Evolutionary conservation across 768 basidiomycete species (phyloP).

Genomic region (Mycena olivaceomarginata): DNA sequence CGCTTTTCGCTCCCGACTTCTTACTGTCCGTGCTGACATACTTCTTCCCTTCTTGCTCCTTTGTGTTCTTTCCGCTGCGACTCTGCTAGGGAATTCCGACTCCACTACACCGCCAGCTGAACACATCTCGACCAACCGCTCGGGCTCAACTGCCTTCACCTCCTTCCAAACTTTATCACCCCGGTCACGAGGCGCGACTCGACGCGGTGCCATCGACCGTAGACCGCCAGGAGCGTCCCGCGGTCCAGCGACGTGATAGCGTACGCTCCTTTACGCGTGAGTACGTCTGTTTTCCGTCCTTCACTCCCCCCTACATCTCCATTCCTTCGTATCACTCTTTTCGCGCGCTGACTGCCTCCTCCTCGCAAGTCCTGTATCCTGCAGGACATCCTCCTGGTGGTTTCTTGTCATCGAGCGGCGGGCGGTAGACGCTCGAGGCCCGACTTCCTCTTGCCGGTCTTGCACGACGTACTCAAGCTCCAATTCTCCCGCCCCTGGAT

Average conservation of each 20-base stretch:
- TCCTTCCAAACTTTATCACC: no score
- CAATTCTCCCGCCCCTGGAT: not conserved
- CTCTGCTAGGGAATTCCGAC: conserved; percentile 8
- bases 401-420: not conserved
- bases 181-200: no score
- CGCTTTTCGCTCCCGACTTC: no score
- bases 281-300: conserved; percentile 8
- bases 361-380: conserved; percentile 19
- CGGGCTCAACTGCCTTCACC: no score
- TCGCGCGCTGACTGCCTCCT: conserved; percentile 7
- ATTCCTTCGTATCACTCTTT: conserved; percentile 15
- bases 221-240: no score
- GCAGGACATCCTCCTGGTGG: conserved; percentile 1
- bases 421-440: conserved; percentile 10
- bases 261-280: conserved; percentile 12
- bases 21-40: no score
- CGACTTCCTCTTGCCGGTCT: no score
- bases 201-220: no score
- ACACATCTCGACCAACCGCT: conserved; percentile 1
- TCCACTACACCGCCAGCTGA: conserved; percentile 12
- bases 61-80: conserved; percentile 2
- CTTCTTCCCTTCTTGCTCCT: not conserved
- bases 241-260: conserved; percentile 13
- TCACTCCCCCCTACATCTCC: not conserved
- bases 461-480: no score